A percentile compares a stretch with the other conserved stretches of the same genome.
Conservation (phyloP, 1,284 basidiomycete genomes). For the Cryptococcus wingfieldii region DNA sequence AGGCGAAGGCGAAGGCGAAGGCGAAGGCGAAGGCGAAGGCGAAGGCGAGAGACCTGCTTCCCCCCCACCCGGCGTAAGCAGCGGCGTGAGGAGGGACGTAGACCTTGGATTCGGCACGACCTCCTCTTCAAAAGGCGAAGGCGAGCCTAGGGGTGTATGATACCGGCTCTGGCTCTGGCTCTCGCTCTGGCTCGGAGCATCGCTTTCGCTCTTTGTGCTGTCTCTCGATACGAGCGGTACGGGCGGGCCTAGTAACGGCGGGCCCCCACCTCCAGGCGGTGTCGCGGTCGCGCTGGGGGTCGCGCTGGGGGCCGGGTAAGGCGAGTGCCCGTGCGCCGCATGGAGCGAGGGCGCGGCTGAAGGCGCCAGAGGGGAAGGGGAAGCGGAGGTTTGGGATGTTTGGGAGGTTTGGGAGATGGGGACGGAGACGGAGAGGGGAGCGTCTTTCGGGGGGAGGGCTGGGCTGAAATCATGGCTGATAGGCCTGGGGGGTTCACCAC, state of each 20-base stretch:
- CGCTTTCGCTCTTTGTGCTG: conserved; percentile 13
- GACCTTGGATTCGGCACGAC: background rate
- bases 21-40: conserved; percentile 18
- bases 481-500: background rate
- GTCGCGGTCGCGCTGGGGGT: too few relatives aligned
- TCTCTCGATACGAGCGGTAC: conserved; percentile 9
- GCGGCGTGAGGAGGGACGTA: background rate
- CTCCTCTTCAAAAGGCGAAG: background rate
- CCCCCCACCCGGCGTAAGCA: too few relatives aligned
- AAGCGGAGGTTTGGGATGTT: too few relatives aligned
- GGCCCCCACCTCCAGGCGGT: too few relatives aligned
- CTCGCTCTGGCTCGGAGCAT: too few relatives aligned
- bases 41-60: conserved; percentile 9
- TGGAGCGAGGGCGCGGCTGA: background rate
- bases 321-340: too few relatives aligned
- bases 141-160: background rate
- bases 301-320: too few relatives aligned
- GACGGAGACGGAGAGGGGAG: too few relatives aligned
- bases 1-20: conserved; percentile 20
- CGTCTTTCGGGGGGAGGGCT: conserved; percentile 23
- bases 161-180: too few relatives aligned
- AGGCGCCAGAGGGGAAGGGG: background rate
- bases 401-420: background rate
- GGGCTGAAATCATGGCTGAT: conserved; percentile 4
- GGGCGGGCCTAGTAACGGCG: background rate